Evolutionary conservation across 2,329 filamentous ascomycete genomes (phyloP), one percentile per base, ranked within the genome.

Genomic region (Nemania diffusa): DNA sequence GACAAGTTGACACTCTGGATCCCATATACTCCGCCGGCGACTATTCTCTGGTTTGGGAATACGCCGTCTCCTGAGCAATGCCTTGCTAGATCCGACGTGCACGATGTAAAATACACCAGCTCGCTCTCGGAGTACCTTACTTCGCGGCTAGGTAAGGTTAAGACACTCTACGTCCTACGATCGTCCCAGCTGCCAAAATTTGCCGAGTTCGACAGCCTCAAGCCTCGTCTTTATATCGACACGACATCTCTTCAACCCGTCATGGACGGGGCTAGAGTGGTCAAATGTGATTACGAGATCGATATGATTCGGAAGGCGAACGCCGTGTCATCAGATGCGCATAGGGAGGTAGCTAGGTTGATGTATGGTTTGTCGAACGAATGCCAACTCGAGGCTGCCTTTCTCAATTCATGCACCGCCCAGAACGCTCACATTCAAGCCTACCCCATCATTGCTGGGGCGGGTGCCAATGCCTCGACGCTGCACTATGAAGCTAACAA

Each of bases 401-500:
- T 97, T 76, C 82, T 90, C 26, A 85, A 88, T 37, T 87, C 87
- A 24, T 97, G 93, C 77, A 89, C 92, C 57, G 85, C 90, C 7
- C 84, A 86, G 59, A 92, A 91, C 69, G 91, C 92, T 3, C 91
- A 91, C 70, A 83, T 88, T 57, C 92, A 97, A 81, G 90, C 95
- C 0, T 99, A 99, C 77, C 88, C 90, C 53, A 87, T 94, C n/a
- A 97, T 99, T 73, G 93, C 92, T 52, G 95, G 92, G 1, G 89
- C 91, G 1, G 95, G 95, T 0, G 77, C 84, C n/a, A 96, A 96
- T 75, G 94, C 92, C 5, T 90, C 91, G 15, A 94, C 92, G 0
- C 83, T 98, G 46, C 96, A 99, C 79, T 99, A 99, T 78, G 86
- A 87, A 50, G 88, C 86, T 60, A 98, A 99, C 77, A 85, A 97